These are phyloP conservation scores for Akanthomyces muscarius DNA, from an alignment of 2,329 filamentous ascomycete genomes.

Conservation along the genomic window DNA sequence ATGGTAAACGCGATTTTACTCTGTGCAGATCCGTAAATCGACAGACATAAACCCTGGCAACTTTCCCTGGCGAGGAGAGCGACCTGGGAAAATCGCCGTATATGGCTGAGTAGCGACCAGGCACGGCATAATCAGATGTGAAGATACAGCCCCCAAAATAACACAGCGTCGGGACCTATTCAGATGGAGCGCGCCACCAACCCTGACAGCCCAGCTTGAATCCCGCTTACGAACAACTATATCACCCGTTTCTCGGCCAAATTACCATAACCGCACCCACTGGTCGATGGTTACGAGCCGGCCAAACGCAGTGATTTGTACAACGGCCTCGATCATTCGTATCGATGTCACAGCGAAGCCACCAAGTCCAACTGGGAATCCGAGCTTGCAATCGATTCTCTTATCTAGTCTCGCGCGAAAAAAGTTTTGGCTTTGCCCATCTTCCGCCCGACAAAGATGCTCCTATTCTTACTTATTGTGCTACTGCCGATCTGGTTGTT, in stretches of 20 bases:
- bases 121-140: no score
- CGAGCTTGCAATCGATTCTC: conserved; percentile 26
- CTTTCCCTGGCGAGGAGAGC: no score
- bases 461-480: conserved; percentile 50
- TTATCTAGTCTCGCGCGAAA: conserved; percentile 24
- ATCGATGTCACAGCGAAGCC: conserved; percentile 28
- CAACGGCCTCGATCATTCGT: not conserved
- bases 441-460: conserved; percentile 48
- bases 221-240: not conserved
- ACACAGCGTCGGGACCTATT: no score
- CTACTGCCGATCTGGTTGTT: conserved; percentile 51
- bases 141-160: no score
- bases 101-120: no score
- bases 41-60: no score
- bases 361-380: conserved; percentile 40
- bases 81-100: no score
- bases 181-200: no score
- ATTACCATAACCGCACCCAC: not conserved
- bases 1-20: no score
- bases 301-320: not conserved
- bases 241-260: not conserved
- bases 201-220: not conserved
- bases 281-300: not conserved
- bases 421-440: conserved; percentile 48
- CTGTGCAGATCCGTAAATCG: no score